These are phyloP conservation scores for Fusarium duplospermum DNA, from an alignment of 2,329 filamentous ascomycete species.

Conservation along the genomic window DNA sequence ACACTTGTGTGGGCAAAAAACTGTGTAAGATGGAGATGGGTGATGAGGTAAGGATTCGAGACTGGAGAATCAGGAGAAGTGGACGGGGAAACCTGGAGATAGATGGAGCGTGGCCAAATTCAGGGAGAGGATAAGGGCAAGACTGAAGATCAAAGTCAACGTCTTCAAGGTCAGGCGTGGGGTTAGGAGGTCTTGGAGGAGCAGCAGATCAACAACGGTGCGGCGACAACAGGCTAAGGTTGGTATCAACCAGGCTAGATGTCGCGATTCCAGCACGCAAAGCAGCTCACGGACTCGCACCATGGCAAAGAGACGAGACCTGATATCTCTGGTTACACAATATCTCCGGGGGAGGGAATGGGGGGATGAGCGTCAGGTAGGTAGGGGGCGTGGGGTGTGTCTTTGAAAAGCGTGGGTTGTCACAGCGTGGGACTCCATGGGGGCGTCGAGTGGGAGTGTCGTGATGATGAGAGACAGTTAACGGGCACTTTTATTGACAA, in stretches of 20 bases:
- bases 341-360: conserved; percentile 21
- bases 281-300: conserved; percentile 13
- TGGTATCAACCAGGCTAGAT: conserved; percentile 21
- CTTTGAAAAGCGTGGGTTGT: conserved; percentile 37
- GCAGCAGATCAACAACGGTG: not conserved
- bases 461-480: conserved; percentile 17
- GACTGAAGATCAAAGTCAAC: not conserved
- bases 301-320: conserved; percentile 9
- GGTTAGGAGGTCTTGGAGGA: conserved; percentile 4
- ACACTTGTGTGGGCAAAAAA: not conserved
- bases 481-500: conserved; percentile 9
- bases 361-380: conserved; percentile 6
- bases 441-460: conserved; percentile 28
- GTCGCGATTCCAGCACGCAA: conserved; percentile 9
- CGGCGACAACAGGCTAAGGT: conserved; percentile 6
- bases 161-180: conserved; percentile 16
- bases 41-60: not conserved
- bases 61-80: conserved; percentile 4
- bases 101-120: not conserved
- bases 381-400: conserved; percentile 38
- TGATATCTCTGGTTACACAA: conserved; percentile 14
- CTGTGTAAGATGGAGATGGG: not conserved
- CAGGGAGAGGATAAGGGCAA: not conserved
- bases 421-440: conserved; percentile 24
- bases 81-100: not conserved